phyloP scores from a whole-genome alignment of 108 stramenopile species.

The Aurantiochytrium sp. region DNA sequence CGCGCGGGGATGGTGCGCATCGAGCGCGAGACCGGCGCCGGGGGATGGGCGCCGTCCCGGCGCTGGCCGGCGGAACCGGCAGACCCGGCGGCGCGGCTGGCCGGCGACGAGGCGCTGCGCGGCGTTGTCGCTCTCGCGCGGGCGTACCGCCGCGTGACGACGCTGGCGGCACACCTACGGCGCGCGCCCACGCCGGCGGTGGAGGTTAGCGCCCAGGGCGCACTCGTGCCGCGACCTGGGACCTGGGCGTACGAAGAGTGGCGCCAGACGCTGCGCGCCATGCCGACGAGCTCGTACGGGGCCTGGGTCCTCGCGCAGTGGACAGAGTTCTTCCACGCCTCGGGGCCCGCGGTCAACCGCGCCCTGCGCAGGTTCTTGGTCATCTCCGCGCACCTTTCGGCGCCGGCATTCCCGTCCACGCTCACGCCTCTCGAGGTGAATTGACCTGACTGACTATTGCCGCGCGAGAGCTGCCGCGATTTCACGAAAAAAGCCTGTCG shows the following conservation, averaged over 20 bases:
- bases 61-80: neutral
- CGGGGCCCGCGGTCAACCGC: neutral
- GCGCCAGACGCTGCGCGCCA: neutral
- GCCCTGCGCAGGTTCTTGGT: neutral
- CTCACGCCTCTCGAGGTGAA: neutral
- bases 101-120: neutral
- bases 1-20: neutral
- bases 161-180: neutral
- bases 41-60: neutral
- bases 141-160: neutral
- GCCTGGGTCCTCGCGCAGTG: neutral
- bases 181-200: neutral
- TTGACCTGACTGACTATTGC: too few relatives aligned
- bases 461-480: too few relatives aligned
- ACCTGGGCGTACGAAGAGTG: neutral
- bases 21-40: neutral
- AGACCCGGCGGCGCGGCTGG: neutral
- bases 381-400: neutral
- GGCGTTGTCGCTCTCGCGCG: neutral
- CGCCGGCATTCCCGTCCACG: neutral
- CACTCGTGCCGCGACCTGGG: neutral
- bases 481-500: too few relatives aligned
- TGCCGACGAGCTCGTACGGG: neutral
- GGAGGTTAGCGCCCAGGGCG: neutral
- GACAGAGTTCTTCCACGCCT: neutral